Percentiles rank a stretch among this genome's conserved stretches.
phyloP scores from a whole-genome alignment of 257 asterid species.

The Solanum gandarillasii region DNA sequence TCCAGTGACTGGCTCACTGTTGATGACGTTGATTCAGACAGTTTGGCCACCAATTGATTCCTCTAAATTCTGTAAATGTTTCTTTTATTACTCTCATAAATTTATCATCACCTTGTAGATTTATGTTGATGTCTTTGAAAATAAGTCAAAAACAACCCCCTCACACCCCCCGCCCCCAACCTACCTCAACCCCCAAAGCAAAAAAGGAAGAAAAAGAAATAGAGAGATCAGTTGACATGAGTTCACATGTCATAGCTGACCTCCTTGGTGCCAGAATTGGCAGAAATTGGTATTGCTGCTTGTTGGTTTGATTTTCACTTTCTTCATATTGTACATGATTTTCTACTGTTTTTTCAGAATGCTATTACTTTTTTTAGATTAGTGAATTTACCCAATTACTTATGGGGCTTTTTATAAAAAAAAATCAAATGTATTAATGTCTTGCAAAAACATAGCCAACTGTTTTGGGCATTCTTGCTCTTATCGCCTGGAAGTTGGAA shows the following conservation, averaged over 20 bases:
- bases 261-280: background rate
- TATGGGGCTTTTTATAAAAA: background rate
- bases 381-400: background rate
- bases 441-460: background rate
- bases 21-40: slow-evolving; percentile 51
- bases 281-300: background rate
- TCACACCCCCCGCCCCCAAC: background rate
- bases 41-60: slow-evolving; percentile 28
- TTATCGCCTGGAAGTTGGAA: background rate
- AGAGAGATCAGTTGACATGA: background rate
- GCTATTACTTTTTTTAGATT: background rate
- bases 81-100: background rate
- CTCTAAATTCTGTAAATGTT: slow-evolving; percentile 10
- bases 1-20: slow-evolving; percentile 68
- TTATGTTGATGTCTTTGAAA: background rate
- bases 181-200: background rate
- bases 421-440: background rate
- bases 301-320: background rate
- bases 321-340: background rate
- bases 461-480: background rate
- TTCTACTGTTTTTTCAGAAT: background rate
- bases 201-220: background rate
- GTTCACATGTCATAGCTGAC: background rate
- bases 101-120: slow-evolving; percentile 1
- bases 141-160: background rate